Evolutionary conservation across 371 early-diverging fungal genomes (phyloP).

Genomic region (Apophysomyces elegans): DNA sequence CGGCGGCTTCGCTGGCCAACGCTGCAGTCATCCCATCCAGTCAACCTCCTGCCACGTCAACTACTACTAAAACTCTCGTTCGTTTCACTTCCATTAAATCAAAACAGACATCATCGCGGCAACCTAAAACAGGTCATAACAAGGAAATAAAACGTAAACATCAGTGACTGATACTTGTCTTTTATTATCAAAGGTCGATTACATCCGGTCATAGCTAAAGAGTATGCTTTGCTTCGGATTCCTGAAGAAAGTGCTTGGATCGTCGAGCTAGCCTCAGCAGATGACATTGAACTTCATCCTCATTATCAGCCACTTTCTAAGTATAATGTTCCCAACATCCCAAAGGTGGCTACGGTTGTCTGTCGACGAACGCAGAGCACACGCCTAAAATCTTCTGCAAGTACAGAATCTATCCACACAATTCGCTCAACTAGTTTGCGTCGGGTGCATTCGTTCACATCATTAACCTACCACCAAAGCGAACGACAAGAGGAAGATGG

Average conservation of each 20-base stretch:
- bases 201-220: slow-evolving; percentile 25
- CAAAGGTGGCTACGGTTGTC: not conserved
- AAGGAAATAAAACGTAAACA: no score
- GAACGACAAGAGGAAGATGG: slow-evolving; percentile 3
- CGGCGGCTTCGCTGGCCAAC: not conserved
- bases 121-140: no score
- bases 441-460: not conserved
- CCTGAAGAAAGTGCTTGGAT: slow-evolving; percentile 27
- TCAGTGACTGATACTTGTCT: not conserved
- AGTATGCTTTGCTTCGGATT: slow-evolving; percentile 18
- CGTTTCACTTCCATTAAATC: not conserved
- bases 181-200: not conserved
- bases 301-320: slow-evolving; percentile 7
- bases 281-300: slow-evolving; percentile 19
- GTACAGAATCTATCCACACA: slow-evolving; percentile 8
- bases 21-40: not conserved
- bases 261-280: slow-evolving; percentile 20
- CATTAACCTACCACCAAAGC: not conserved
- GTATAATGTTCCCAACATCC: not conserved
- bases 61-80: not conserved
- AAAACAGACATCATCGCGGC: no score
- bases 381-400: slow-evolving; percentile 11
- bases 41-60: not conserved
- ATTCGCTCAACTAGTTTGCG: slow-evolving; percentile 1
- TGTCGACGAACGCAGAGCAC: not conserved